Evolutionary conservation across 805 yeast genomes (phyloP).

Genomic region (Yarrowia divulgata): DNA sequence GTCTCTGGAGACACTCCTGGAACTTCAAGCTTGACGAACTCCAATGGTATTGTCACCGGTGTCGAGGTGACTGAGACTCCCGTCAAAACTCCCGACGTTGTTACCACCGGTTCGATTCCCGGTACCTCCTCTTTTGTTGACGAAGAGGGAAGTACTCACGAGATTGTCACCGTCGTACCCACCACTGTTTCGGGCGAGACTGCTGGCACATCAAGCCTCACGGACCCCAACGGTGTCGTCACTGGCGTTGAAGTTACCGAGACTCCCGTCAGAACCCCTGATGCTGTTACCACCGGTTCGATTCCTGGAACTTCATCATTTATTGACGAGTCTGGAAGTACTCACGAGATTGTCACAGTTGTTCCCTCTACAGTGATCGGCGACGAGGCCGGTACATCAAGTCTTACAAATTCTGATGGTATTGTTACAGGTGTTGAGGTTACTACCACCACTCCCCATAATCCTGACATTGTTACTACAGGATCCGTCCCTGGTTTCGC

Average conservation of each 20-base stretch:
- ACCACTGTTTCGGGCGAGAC: background rate
- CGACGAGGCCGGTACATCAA: background rate
- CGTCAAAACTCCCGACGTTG: background rate
- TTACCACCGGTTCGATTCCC: background rate
- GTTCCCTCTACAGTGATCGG: background rate
- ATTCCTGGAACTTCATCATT: background rate
- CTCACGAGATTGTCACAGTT: background rate
- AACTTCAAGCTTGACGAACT: background rate
- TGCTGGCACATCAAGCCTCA: background rate
- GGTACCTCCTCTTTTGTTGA: background rate
- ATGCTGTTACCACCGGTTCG: background rate
- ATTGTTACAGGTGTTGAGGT: background rate
- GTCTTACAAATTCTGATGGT: background rate
- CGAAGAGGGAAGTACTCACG: background rate
- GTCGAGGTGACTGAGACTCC: background rate
- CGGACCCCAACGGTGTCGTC: background rate
- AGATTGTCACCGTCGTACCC: background rate
- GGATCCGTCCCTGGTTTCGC: too few relatives aligned
- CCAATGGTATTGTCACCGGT: background rate
- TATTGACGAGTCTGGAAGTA: background rate
- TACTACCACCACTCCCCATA: background rate
- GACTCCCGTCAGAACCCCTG: background rate
- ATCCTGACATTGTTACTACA: too few relatives aligned
- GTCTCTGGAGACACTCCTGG: background rate
- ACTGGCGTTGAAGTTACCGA: constrained; percentile 5